Evolutionary conservation across 345 rosid genomes (phyloP).

Genomic region (Adansonia digitata): DNA sequence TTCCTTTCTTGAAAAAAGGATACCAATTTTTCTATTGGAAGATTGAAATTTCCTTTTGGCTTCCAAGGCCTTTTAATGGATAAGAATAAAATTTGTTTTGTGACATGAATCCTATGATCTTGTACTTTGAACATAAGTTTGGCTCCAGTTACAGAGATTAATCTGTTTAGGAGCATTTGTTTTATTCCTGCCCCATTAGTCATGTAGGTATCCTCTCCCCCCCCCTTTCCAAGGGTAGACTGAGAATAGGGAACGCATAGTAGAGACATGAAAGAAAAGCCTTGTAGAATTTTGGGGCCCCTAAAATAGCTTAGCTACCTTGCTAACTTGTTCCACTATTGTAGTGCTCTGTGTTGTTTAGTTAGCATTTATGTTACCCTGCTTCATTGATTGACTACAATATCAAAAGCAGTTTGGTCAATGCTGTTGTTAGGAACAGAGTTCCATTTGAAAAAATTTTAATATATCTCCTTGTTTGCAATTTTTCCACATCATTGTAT

Average conservation of each 20-base stretch:
- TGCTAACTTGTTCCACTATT: neutral
- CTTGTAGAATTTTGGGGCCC: neutral
- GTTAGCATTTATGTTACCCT: neutral
- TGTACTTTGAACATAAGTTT: neutral
- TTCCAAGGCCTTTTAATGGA: neutral
- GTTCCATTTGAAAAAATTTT: neutral
- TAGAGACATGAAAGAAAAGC: slow-evolving; percentile 1
- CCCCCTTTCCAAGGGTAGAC: neutral
- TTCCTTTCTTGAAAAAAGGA: neutral
- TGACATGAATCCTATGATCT: neutral
- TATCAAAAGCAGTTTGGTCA: neutral
- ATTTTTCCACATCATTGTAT: no score
- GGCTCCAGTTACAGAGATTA: neutral
- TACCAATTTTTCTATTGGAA: neutral
- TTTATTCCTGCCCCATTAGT: neutral
- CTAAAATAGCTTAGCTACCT: neutral
- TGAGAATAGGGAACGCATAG: neutral
- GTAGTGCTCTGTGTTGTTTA: neutral
- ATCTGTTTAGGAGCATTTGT: neutral
- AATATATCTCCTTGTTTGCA: neutral
- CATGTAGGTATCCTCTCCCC: neutral
- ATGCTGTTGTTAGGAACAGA: neutral
- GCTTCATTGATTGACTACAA: neutral
- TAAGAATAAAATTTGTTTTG: neutral
- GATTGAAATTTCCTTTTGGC: neutral